Evolutionary conservation across 2,329 filamentous ascomycete genomes (phyloP).

Genomic region (Pezicula radicicola): DNA sequence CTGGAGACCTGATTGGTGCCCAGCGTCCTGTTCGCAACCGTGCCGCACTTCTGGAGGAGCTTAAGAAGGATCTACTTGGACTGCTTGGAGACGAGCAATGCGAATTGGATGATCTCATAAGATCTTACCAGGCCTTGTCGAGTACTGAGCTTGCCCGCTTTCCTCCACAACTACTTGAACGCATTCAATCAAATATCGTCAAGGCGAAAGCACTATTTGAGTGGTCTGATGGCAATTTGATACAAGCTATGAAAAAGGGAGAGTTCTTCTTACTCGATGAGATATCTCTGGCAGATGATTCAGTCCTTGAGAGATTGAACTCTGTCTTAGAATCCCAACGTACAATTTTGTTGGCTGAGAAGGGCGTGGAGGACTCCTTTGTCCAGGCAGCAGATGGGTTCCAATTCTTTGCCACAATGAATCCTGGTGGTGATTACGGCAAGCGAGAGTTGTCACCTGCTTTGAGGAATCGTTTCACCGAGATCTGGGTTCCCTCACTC

Average conservation of each 20-base stretch:
- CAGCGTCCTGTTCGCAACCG: conserved; percentile 89
- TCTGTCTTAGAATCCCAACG: conserved; percentile 90
- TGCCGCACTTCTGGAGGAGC: conserved; percentile 62
- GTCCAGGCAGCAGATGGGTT: conserved; percentile 76
- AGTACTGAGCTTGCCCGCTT: conserved; percentile 37
- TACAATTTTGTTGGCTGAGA: conserved; percentile 87
- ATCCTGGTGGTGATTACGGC: conserved; percentile 96
- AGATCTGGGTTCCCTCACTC: conserved; percentile 94
- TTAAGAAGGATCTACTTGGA: conserved; percentile 58
- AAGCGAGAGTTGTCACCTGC: conserved; percentile 97
- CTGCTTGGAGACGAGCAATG: conserved; percentile 37
- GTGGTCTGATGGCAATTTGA: conserved; percentile 91
- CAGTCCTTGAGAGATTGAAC: conserved; percentile 92
- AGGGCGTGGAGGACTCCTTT: conserved; percentile 80
- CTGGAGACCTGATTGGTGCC: conserved; percentile 93
- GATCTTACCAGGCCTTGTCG: conserved; percentile 41
- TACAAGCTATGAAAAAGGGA: conserved; percentile 88
- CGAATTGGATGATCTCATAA: conserved; percentile 48
- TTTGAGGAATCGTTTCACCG: conserved; percentile 92
- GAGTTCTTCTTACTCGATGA: conserved; percentile 94
- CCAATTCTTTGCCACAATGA: conserved; percentile 98
- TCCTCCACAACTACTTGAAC: conserved; percentile 26
- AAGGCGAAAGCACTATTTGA: conserved; percentile 87
- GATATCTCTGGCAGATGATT: conserved; percentile 96
- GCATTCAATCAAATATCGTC: conserved; percentile 45